Conservation (phyloP, 768 basidiomycete genomes). For the Bullera alba region DNA sequence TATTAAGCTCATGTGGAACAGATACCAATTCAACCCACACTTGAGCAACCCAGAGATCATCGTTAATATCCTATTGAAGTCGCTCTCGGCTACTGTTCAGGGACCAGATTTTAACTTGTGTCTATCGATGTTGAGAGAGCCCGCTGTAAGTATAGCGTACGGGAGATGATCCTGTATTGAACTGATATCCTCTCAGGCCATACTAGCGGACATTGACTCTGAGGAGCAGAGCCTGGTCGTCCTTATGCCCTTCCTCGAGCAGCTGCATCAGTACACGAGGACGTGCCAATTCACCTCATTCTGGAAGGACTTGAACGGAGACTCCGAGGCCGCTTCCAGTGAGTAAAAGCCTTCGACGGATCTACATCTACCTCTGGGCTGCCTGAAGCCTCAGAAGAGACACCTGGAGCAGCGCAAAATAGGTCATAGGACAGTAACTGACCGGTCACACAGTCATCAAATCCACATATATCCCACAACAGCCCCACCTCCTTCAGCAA, state of each 20-base stretch:
- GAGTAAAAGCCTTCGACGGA: slow-evolving; percentile 4
- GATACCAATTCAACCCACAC: slow-evolving; percentile 93
- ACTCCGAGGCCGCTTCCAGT: slow-evolving; percentile 36
- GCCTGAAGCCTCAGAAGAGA: background rate
- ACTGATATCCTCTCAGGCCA: slow-evolving; percentile 16
- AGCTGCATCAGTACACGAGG: slow-evolving; percentile 32
- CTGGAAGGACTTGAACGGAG: slow-evolving; percentile 35
- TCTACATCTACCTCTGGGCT: no score
- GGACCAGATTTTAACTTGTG: slow-evolving; percentile 88
- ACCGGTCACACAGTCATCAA: slow-evolving; percentile 23
- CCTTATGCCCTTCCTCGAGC: slow-evolving; percentile 33
- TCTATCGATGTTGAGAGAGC: slow-evolving; percentile 59
- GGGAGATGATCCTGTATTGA: background rate
- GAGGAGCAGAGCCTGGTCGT: slow-evolving; percentile 33
- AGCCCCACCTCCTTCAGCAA: slow-evolving; percentile 29
- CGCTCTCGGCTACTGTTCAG: slow-evolving; percentile 52
- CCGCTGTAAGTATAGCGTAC: slow-evolving; percentile 15
- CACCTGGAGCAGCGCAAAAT: background rate
- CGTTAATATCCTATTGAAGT: slow-evolving; percentile 75
- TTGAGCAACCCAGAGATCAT: slow-evolving; percentile 88
- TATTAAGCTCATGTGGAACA: slow-evolving; percentile 42
- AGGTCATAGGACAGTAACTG: background rate
- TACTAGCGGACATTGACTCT: slow-evolving; percentile 39
- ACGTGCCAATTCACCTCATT: slow-evolving; percentile 42
- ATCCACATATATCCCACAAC: slow-evolving; percentile 35